Conservation (phyloP, 2,329 filamentous ascomycete species). For the Diplodia intermedia region DNA sequence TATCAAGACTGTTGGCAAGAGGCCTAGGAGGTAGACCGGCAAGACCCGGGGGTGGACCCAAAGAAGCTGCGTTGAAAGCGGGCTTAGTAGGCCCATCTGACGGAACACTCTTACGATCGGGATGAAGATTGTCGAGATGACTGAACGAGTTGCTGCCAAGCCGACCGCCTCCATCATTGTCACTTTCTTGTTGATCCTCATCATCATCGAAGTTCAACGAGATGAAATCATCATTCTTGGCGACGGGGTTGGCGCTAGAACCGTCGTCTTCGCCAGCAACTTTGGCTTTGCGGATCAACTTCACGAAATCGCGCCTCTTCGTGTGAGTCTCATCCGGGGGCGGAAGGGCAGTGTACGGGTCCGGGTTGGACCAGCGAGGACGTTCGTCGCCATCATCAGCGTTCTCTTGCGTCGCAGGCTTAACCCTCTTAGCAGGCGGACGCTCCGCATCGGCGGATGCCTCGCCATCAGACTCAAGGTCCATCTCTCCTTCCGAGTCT, state of each 20-base stretch:
- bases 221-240: slow-evolving; percentile 79
- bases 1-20: slow-evolving; percentile 32
- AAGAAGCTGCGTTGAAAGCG: slow-evolving; percentile 17
- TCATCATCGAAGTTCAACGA: slow-evolving; percentile 76
- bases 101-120: slow-evolving; percentile 30
- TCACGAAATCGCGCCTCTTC: slow-evolving; percentile 86
- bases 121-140: slow-evolving; percentile 43
- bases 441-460: slow-evolving; percentile 33
- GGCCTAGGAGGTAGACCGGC: slow-evolving; percentile 16
- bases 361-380: slow-evolving; percentile 94
- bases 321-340: slow-evolving; percentile 74
- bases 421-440: slow-evolving; percentile 40
- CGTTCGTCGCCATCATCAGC: slow-evolving; percentile 44
- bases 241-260: slow-evolving; percentile 59
- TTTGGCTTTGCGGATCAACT: slow-evolving; percentile 89
- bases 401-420: slow-evolving; percentile 36
- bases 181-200: slow-evolving; percentile 45
- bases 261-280: slow-evolving; percentile 65
- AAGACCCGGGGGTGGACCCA: slow-evolving; percentile 24
- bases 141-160: slow-evolving; percentile 39
- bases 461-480: slow-evolving; percentile 40
- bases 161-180: slow-evolving; percentile 1
- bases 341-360: slow-evolving; percentile 88
- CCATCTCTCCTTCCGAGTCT: slow-evolving; percentile 48
- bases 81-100: slow-evolving; percentile 5